A percentile compares a stretch with the other conserved stretches of the same genome.
Conservation (phyloP, 768 basidiomycete species). For the Lentinus tigrinus region DNA sequence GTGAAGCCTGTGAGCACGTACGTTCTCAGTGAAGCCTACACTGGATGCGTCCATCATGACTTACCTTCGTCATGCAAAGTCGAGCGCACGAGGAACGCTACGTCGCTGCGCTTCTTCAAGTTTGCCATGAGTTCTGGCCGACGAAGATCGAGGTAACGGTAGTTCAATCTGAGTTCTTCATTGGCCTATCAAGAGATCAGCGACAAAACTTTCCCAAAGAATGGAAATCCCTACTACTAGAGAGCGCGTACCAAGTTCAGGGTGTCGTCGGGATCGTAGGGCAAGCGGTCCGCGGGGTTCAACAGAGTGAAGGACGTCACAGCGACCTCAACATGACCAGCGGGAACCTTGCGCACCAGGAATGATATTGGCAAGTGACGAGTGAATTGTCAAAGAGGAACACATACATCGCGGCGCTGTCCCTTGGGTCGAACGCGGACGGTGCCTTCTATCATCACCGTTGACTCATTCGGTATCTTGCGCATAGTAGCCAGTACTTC, state of each 20-base stretch:
- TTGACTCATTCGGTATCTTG: slow-evolving; percentile 71
- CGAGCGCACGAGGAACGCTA: slow-evolving; percentile 76
- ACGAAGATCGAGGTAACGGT: slow-evolving; percentile 88
- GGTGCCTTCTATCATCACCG: slow-evolving; percentile 70
- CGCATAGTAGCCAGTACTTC: slow-evolving; percentile 46
- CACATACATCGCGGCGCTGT: slow-evolving; percentile 57
- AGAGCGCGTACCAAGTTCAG: slow-evolving; percentile 63
- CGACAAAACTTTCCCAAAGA: neutral
- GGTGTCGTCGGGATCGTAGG: slow-evolving; percentile 82
- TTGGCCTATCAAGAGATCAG: slow-evolving; percentile 54
- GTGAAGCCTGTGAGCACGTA: slow-evolving; percentile 62
- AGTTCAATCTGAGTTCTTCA: slow-evolving; percentile 81
- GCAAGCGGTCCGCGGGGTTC: slow-evolving; percentile 75
- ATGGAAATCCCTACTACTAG: neutral
- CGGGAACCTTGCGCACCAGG: slow-evolving; percentile 42
- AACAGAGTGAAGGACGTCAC: slow-evolving; percentile 70
- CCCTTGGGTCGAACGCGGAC: slow-evolving; percentile 63
- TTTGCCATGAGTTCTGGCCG: slow-evolving; percentile 72
- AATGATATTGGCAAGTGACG: neutral
- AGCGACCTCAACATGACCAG: slow-evolving; percentile 80
- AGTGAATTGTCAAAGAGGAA: neutral
- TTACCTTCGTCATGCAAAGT: slow-evolving; percentile 72
- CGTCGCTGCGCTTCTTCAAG: slow-evolving; percentile 75
- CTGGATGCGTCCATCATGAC: slow-evolving; percentile 16
- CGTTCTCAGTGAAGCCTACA: slow-evolving; percentile 1